Conservation (phyloP, 2,329 filamentous ascomycete species). For the Berkeleyomyces rouxiae region DNA sequence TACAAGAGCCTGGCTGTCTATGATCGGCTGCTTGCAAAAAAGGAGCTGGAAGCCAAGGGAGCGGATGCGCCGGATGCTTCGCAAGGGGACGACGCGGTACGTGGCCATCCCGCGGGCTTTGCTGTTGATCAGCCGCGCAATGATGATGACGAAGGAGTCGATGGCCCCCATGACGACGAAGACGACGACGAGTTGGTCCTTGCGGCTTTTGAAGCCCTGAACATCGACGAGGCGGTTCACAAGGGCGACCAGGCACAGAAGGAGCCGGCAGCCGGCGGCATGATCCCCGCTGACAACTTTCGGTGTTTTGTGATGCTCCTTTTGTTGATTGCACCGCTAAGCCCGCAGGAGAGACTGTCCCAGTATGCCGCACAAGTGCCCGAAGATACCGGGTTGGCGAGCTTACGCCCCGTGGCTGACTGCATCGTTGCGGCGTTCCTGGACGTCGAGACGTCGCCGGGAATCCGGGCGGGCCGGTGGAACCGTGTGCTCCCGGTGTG, state of each 20-base stretch:
- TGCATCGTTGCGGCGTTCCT: slow-evolving; percentile 50
- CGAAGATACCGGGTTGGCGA: slow-evolving; percentile 28
- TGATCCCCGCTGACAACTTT: slow-evolving; percentile 59
- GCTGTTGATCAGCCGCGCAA: slow-evolving; percentile 29
- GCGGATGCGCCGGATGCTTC: neutral
- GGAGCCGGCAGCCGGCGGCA: slow-evolving; percentile 33
- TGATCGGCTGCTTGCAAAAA: slow-evolving; percentile 29
- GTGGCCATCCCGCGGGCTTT: slow-evolving; percentile 24
- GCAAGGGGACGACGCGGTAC: slow-evolving; percentile 5
- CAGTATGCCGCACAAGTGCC: slow-evolving; percentile 42
- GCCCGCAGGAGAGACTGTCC: slow-evolving; percentile 47
- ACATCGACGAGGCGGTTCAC: slow-evolving; percentile 44
- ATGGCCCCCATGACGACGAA: slow-evolving; percentile 19
- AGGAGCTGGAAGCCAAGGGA: slow-evolving; percentile 15
- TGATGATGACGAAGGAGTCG: slow-evolving; percentile 23
- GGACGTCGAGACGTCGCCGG: slow-evolving; percentile 44
- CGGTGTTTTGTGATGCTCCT: slow-evolving; percentile 54
- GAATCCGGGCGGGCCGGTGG: slow-evolving; percentile 46
- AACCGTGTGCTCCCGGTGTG: slow-evolving; percentile 40
- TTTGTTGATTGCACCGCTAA: slow-evolving; percentile 47
- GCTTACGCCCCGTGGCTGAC: slow-evolving; percentile 45
- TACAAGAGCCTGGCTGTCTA: slow-evolving; percentile 59
- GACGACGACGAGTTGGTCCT: slow-evolving; percentile 43
- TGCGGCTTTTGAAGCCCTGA: slow-evolving; percentile 50
- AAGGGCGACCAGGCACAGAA: slow-evolving; percentile 29